Conservation (phyloP, 805 yeast species). For the Teunomyces barrocoloradensis region DNA sequence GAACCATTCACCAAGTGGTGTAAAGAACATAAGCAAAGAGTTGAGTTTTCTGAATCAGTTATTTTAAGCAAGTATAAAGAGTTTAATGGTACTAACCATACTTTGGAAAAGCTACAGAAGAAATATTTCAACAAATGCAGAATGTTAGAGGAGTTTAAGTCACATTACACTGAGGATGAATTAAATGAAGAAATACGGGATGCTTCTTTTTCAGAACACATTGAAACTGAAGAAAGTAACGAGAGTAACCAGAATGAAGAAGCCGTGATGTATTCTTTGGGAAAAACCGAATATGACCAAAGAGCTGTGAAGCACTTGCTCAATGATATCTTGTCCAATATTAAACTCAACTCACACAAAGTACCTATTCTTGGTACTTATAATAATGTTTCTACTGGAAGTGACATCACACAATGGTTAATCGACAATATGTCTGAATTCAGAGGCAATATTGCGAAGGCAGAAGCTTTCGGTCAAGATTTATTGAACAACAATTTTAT, state of each 20-base stretch:
- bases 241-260: constrained; percentile 9
- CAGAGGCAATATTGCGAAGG: constrained; percentile 49
- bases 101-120: constrained; percentile 58
- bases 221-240: constrained; percentile 3
- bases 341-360: constrained; percentile 54
- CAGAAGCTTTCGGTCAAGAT: constrained; percentile 75
- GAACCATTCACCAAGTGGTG: constrained; percentile 77
- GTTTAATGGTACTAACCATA: constrained; percentile 46
- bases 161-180: constrained; percentile 46
- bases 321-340: constrained; percentile 35
- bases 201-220: constrained; percentile 12
- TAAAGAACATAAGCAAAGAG: constrained; percentile 63
- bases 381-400: constrained; percentile 59
- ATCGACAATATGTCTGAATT: constrained; percentile 43
- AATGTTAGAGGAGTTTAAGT: constrained; percentile 61
- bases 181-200: constrained; percentile 28
- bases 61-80: constrained; percentile 50
- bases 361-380: constrained; percentile 72
- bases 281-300: constrained; percentile 27
- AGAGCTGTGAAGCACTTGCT: constrained; percentile 34
- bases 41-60: constrained; percentile 57
- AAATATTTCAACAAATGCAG: constrained; percentile 78
- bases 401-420: constrained; percentile 59
- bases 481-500: constrained; percentile 59
- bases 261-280: constrained; percentile 27